phyloP scores from a whole-genome alignment of 2,329 filamentous ascomycete species.

The Emergomyces orientalis region DNA sequence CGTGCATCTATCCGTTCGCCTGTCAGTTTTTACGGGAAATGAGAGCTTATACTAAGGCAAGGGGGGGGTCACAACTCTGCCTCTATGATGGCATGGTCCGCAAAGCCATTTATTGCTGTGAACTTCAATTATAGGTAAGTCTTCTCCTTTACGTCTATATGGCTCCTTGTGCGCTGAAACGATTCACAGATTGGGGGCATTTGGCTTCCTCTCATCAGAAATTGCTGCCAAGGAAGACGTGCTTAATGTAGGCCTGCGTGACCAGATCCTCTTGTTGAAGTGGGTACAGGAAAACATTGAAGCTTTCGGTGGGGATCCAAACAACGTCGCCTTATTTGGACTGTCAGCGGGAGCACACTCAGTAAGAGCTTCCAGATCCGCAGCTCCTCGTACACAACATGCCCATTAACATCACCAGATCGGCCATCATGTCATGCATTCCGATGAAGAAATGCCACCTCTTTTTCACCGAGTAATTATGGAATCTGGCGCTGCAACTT shows the following conservation, averaged over 20 bases:
- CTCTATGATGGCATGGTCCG: slow-evolving; percentile 50
- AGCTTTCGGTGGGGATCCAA: slow-evolving; percentile 23
- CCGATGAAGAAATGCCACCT: slow-evolving; percentile 23
- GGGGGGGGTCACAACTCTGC: slow-evolving; percentile 48
- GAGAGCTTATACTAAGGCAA: slow-evolving; percentile 6
- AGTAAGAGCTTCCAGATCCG: slow-evolving; percentile 26
- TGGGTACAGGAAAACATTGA: slow-evolving; percentile 26
- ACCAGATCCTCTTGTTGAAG: slow-evolving; percentile 29
- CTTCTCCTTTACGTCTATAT: background rate
- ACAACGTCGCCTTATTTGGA: slow-evolving; percentile 32
- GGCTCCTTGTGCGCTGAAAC: background rate
- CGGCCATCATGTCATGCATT: slow-evolving; percentile 56
- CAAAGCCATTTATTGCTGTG: slow-evolving; percentile 37
- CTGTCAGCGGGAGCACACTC: slow-evolving; percentile 44
- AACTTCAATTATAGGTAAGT: slow-evolving; percentile 36
- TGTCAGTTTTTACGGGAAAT: background rate
- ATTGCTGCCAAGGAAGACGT: slow-evolving; percentile 46
- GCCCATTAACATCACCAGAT: slow-evolving; percentile 37
- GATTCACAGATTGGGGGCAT: slow-evolving; percentile 28
- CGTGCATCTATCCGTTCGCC: background rate
- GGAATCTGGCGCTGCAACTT: slow-evolving; percentile 40
- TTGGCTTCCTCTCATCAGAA: slow-evolving; percentile 59
- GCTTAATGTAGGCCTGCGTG: slow-evolving; percentile 35
- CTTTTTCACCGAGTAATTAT: slow-evolving; percentile 41
- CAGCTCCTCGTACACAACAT: background rate